Percentiles rank a stretch among this genome's conserved stretches.
Evolutionary conservation across 768 basidiomycete genomes (phyloP).

Genomic region (Boletus insuetus): DNA sequence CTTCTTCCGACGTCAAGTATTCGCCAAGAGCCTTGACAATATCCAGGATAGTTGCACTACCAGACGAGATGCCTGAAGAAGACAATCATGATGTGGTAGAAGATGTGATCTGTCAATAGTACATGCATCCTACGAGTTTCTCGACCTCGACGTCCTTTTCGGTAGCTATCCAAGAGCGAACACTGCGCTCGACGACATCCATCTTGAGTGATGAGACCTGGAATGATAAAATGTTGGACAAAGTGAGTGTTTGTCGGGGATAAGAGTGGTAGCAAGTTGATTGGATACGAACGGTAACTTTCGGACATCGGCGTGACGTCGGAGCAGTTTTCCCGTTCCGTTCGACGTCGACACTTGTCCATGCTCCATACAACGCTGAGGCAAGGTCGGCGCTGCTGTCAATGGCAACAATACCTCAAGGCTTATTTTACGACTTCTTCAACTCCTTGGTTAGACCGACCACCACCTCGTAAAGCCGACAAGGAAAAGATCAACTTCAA

Average conservation of each 20-base stretch:
- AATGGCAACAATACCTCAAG: conserved; percentile 22
- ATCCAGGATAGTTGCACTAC: conserved; percentile 59
- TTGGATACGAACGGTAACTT: conserved; percentile 3
- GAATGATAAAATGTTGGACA: not conserved
- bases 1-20: conserved; percentile 86
- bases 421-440: conserved; percentile 25
- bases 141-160: conserved; percentile 58
- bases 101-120: not conserved
- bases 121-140: conserved; percentile 58
- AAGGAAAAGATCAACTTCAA: conserved; percentile 82
- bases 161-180: conserved; percentile 73
- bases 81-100: not conserved
- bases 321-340: conserved; percentile 5
- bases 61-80: conserved; percentile 49
- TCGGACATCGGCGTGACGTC: not conserved
- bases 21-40: conserved; percentile 86
- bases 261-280: not conserved
- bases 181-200: conserved; percentile 48
- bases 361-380: conserved; percentile 24
- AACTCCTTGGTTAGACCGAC: conserved; percentile 10
- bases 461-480: conserved; percentile 7
- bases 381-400: conserved; percentile 18
- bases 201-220: conserved; percentile 21
- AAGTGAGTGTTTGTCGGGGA: not conserved
- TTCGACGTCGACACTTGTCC: conserved; percentile 1